phyloP scores from a whole-genome alignment of 2,329 filamentous ascomycete genomes.

The Beauveria varroae region DNA sequence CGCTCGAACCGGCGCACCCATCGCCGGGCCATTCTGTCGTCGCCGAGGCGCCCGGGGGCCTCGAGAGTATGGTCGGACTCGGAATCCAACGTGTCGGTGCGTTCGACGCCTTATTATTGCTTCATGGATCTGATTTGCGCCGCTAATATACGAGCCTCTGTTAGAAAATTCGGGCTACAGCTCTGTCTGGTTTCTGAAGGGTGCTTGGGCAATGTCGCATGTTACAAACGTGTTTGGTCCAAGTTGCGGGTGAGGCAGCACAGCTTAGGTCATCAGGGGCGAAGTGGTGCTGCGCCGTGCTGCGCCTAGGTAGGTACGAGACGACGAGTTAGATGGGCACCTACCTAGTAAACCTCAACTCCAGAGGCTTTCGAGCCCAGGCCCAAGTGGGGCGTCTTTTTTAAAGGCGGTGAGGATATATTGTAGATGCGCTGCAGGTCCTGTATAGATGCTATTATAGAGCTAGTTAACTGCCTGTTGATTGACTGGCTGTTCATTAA shows the following conservation, averaged over 20 bases:
- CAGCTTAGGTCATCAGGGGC: slow-evolving; percentile 9
- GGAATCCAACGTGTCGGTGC: slow-evolving; percentile 16
- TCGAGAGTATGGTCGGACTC: slow-evolving; percentile 9
- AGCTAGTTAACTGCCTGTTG: too few relatives aligned
- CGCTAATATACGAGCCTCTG: not conserved
- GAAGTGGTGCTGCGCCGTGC: not conserved
- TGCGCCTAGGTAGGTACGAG: too few relatives aligned
- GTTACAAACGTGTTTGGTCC: not conserved
- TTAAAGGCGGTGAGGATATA: too few relatives aligned
- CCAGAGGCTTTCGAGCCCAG: too few relatives aligned
- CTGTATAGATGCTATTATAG: too few relatives aligned
- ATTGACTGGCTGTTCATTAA: too few relatives aligned
- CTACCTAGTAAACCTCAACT: too few relatives aligned
- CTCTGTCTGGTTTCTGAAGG: not conserved
- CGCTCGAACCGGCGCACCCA: slow-evolving; percentile 70
- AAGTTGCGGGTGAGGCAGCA: not conserved
- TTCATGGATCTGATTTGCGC: not conserved
- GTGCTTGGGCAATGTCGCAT: not conserved
- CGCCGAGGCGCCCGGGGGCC: slow-evolving; percentile 14
- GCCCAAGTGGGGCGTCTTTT: too few relatives aligned
- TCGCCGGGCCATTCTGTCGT: slow-evolving; percentile 43
- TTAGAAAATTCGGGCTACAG: not conserved
- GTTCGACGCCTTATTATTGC: not conserved
- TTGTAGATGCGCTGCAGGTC: too few relatives aligned
- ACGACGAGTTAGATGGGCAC: too few relatives aligned